Evolutionary conservation across 1,284 basidiomycete species (phyloP).

Genomic region (Austroboletus niveus): DNA sequence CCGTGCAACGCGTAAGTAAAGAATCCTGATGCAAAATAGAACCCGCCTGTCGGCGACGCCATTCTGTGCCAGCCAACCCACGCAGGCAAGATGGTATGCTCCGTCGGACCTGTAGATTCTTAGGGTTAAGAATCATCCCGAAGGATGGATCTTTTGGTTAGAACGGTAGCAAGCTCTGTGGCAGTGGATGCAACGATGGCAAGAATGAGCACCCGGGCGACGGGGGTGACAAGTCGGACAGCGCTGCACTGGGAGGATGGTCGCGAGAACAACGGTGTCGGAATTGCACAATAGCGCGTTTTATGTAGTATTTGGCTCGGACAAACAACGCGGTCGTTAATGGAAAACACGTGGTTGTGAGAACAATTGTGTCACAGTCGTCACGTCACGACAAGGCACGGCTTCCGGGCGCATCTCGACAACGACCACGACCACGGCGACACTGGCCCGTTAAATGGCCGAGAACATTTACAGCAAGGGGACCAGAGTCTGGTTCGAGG

Average conservation of each 20-base stretch:
- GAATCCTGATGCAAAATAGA: background rate
- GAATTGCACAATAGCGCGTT: background rate
- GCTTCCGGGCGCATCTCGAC: conserved; percentile 4
- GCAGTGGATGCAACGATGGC: conserved; percentile 17
- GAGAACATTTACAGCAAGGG: conserved; percentile 86
- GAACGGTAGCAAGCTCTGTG: conserved; percentile 18
- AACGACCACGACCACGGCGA: conserved; percentile 18
- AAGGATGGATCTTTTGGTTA: conserved; percentile 36
- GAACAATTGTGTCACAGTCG: conserved; percentile 20
- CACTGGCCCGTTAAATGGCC: conserved; percentile 53
- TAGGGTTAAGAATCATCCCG: conserved; percentile 39
- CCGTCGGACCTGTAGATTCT: conserved; percentile 22
- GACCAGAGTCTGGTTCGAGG: conserved; percentile 85
- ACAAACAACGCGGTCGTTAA: conserved; percentile 25
- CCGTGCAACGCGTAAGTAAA: conserved; percentile 3
- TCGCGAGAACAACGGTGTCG: conserved; percentile 2
- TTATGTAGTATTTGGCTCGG: conserved; percentile 21
- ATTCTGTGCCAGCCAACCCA: conserved; percentile 15
- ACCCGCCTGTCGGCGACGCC: conserved; percentile 13
- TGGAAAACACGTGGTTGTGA: conserved; percentile 19
- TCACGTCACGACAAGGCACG: conserved; percentile 23
- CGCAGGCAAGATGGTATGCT: conserved; percentile 19
- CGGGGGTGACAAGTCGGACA: conserved; percentile 25
- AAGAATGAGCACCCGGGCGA: conserved; percentile 30
- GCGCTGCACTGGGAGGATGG: conserved; percentile 9